phyloP scores from a whole-genome alignment of 192 early-diverging fungal species.

The Coemansia sp. region DNA sequence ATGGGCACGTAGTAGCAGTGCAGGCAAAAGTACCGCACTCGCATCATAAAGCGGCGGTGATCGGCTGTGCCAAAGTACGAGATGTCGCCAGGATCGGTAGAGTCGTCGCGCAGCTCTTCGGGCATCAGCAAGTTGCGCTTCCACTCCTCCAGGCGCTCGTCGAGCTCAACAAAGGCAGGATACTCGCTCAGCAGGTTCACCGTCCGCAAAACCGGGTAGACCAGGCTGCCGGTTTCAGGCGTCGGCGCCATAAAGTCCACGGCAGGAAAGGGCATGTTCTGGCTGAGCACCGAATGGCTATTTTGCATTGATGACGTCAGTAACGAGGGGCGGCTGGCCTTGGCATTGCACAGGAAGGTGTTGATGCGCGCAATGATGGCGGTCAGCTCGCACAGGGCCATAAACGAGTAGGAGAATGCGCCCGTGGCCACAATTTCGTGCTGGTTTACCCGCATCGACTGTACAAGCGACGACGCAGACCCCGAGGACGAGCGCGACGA shows the following conservation, averaged over 20 bases:
- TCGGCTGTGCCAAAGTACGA: slow-evolving; percentile 51
- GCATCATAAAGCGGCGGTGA: slow-evolving; percentile 55
- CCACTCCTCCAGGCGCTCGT: slow-evolving; percentile 45
- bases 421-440: slow-evolving; percentile 47
- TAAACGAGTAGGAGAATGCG: slow-evolving; percentile 53
- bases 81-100: slow-evolving; percentile 37
- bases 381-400: slow-evolving; percentile 52
- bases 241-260: slow-evolving; percentile 31
- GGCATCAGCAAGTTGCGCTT: slow-evolving; percentile 37
- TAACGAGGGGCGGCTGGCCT: slow-evolving; percentile 28
- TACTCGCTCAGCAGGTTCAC: slow-evolving; percentile 39
- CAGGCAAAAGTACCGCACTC: slow-evolving; percentile 51
- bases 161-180: slow-evolving; percentile 36
- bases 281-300: background rate
- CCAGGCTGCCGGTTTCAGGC: slow-evolving; percentile 17
- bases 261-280: slow-evolving; percentile 38
- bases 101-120: slow-evolving; percentile 50
- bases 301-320: background rate
- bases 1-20: slow-evolving; percentile 55
- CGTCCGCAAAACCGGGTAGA: slow-evolving; percentile 33
- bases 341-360: slow-evolving; percentile 45
- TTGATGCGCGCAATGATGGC: slow-evolving; percentile 44
- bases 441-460: slow-evolving; percentile 28
- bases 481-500: slow-evolving; percentile 35
- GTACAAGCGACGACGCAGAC: slow-evolving; percentile 20